These are phyloP conservation scores for Pisolithus orientalis DNA, from an alignment of 768 basidiomycete species.

Conservation along the genomic window DNA sequence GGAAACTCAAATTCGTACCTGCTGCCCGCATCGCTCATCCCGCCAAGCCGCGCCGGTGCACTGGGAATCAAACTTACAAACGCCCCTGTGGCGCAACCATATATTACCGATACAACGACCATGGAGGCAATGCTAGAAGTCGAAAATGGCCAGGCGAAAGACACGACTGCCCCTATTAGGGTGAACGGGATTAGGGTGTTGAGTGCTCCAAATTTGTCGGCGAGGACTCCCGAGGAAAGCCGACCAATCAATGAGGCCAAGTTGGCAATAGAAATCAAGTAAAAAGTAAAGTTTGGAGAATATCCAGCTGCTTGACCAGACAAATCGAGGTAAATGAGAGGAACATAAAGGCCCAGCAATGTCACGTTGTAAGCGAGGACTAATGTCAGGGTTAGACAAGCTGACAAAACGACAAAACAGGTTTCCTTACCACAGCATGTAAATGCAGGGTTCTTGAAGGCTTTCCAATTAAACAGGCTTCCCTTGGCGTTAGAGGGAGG, in stretches of 20 bases:
- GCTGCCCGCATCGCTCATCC: constrained; percentile 6
- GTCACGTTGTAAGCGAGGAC: constrained; percentile 5
- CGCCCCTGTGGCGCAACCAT: constrained; percentile 27
- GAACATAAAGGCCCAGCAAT: constrained; percentile 5
- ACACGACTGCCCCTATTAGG: constrained; percentile 32
- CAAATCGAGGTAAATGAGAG: constrained; percentile 5
- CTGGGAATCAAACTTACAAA: constrained; percentile 5
- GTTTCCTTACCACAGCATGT: neutral
- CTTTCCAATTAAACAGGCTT: constrained; percentile 45
- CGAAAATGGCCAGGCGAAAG: constrained; percentile 40
- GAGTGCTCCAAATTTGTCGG: constrained; percentile 26
- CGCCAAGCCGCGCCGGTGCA: constrained; percentile 5
- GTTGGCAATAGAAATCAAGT: constrained; percentile 6
- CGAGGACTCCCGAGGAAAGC: constrained; percentile 6
- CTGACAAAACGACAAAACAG: neutral
- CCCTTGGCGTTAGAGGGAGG: constrained; percentile 45
- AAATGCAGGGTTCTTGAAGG: constrained; percentile 32
- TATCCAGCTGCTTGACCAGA: constrained; percentile 4
- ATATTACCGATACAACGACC: constrained; percentile 29
- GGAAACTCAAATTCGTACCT: neutral
- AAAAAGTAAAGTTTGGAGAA: constrained; percentile 6
- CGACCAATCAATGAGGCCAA: constrained; percentile 6
- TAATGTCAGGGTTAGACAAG: neutral
- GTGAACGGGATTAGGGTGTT: constrained; percentile 38
- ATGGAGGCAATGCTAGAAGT: constrained; percentile 21